Conservation (phyloP, 1,139 yeast genomes). For the Kurtzmaniella quercitrusa region DNA sequence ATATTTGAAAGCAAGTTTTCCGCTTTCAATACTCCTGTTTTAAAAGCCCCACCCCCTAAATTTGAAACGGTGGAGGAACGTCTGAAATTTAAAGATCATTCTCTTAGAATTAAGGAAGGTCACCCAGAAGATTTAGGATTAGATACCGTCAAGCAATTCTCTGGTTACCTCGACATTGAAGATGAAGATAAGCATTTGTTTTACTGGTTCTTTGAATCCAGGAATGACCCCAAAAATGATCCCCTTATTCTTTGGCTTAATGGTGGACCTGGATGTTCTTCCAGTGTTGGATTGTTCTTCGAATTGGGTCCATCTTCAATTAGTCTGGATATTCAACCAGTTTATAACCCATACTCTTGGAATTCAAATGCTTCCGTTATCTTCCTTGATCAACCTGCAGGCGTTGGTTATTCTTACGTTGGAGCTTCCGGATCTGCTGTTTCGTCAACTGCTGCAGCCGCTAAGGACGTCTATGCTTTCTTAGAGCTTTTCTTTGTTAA, state of each 20-base stretch:
- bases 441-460: conserved; percentile 54
- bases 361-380: conserved; percentile 65
- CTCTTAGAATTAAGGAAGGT: conserved; percentile 22
- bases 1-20: neutral
- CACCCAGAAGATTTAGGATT: conserved; percentile 29
- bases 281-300: conserved; percentile 62
- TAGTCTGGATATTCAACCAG: conserved; percentile 45
- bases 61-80: conserved; percentile 3
- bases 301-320: conserved; percentile 65
- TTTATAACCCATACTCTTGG: conserved; percentile 64
- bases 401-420: conserved; percentile 65
- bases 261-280: conserved; percentile 77
- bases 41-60: neutral
- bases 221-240: conserved; percentile 61
- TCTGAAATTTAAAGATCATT: conserved; percentile 16
- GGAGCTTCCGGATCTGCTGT: conserved; percentile 28
- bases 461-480: conserved; percentile 61
- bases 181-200: conserved; percentile 57
- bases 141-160: conserved; percentile 46
- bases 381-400: conserved; percentile 71
- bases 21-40: neutral
- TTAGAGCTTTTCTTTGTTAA: conserved; percentile 60
- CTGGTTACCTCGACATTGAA: conserved; percentile 49
- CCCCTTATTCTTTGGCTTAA: conserved; percentile 69
- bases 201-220: conserved; percentile 69